Conservation (phyloP, 768 basidiomycete species). For the Mrakia frigida region DNA sequence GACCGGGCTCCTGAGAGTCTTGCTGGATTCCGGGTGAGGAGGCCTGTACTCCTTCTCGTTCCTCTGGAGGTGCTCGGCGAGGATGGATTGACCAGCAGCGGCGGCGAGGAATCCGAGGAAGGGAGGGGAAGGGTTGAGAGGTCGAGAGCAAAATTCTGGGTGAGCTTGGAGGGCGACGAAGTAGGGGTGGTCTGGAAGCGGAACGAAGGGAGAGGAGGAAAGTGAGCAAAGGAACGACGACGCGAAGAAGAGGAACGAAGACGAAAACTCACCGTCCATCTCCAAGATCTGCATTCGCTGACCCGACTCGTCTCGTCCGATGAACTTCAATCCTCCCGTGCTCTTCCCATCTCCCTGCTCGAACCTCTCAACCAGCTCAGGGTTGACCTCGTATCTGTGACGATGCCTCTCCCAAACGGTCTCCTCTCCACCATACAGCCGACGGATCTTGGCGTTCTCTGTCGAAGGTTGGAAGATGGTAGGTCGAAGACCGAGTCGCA, state of each 20-base stretch:
- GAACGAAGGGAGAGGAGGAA: background rate
- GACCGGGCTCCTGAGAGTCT: conserved; percentile 10
- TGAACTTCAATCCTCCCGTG: conserved; percentile 64
- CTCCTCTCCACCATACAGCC: conserved; percentile 72
- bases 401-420: conserved; percentile 95
- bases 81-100: conserved; percentile 54
- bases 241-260: background rate
- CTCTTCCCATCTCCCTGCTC: conserved; percentile 43
- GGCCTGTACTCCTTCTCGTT: conserved; percentile 51
- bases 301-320: conserved; percentile 89
- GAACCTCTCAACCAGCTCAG: conserved; percentile 68
- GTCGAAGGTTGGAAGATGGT: conserved; percentile 75
- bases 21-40: conserved; percentile 44
- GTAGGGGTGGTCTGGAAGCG: conserved; percentile 73
- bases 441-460: conserved; percentile 60
- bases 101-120: conserved; percentile 96
- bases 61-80: conserved; percentile 66
- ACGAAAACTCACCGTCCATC: conserved; percentile 59
- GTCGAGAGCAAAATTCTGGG: conserved; percentile 97
- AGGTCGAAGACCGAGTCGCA: conserved; percentile 96
- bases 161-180: conserved; percentile 93
- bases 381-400: conserved; percentile 95
- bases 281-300: conserved; percentile 97
- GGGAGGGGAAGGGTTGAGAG: conserved; percentile 92
- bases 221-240: background rate